Evolutionary conservation across 805 yeast genomes (phyloP).

Genomic region (Phaffomyces opuntiae): DNA sequence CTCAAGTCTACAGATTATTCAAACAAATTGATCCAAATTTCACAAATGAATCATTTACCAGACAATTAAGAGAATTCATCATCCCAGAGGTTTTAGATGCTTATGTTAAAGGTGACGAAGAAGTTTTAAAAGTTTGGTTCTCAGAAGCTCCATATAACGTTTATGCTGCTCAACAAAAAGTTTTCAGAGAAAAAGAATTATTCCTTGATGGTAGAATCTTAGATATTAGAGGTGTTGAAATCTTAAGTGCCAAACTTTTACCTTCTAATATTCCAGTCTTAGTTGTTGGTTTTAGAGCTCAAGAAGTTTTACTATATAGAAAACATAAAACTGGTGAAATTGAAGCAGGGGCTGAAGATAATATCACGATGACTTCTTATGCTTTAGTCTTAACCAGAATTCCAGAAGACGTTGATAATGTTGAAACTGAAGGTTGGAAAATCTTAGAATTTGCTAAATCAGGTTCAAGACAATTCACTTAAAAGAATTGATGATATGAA

Average conservation of each 20-base stretch:
- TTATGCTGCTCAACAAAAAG: conserved; percentile 89
- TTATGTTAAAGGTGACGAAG: conserved; percentile 84
- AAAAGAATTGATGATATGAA: not conserved
- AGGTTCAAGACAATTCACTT: conserved; percentile 70
- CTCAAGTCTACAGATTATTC: conserved; percentile 82
- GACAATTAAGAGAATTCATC: conserved; percentile 82
- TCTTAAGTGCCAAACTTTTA: conserved; percentile 77
- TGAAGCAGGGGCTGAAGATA: conserved; percentile 94
- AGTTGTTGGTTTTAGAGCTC: conserved; percentile 93
- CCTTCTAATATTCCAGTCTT: conserved; percentile 90
- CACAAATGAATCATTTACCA: conserved; percentile 68
- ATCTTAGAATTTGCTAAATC: conserved; percentile 91
- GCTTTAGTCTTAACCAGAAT: conserved; percentile 93
- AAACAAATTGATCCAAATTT: conserved; percentile 87
- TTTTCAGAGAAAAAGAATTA: conserved; percentile 82
- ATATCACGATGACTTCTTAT: conserved; percentile 86
- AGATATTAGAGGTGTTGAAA: conserved; percentile 93
- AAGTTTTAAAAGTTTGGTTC: conserved; percentile 80
- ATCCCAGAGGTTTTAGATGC: conserved; percentile 96
- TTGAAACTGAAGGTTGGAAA: conserved; percentile 96
- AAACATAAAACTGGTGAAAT: conserved; percentile 88
- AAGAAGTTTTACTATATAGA: conserved; percentile 86
- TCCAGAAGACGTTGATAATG: conserved; percentile 85
- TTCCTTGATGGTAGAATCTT: conserved; percentile 87
- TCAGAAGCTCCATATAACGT: conserved; percentile 96